Evolutionary conservation across 306 rosid genomes (phyloP).

Genomic region (Vicia sativa): DNA sequence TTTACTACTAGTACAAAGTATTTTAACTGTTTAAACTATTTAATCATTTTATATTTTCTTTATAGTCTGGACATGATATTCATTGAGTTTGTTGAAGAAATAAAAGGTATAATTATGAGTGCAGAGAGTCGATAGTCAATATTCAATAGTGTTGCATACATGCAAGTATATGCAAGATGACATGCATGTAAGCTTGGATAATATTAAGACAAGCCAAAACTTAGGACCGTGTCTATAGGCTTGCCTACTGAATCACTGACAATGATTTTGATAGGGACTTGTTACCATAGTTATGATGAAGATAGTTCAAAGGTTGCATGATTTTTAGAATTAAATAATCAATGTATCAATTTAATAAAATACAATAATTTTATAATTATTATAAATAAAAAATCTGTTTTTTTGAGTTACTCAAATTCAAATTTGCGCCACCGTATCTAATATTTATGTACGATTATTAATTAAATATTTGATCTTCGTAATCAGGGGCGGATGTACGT

Average conservation of each 20-base stretch:
- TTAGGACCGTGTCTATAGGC: constrained; percentile 56
- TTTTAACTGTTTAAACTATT: too few species aligned
- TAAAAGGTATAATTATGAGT: constrained; percentile 1
- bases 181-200: constrained; percentile 30
- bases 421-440: too few species aligned
- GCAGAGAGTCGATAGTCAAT: not conserved
- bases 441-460: too few species aligned
- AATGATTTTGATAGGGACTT: constrained; percentile 43
- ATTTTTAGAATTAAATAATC: not conserved
- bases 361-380: too few species aligned
- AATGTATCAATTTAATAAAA: not conserved
- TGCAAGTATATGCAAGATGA: constrained; percentile 8
- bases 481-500: too few species aligned
- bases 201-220: constrained; percentile 47
- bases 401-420: too few species aligned
- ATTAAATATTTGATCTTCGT: too few species aligned
- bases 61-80: not conserved
- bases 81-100: constrained; percentile 1
- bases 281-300: constrained; percentile 16
- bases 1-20: too few species aligned
- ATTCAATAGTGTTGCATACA: not conserved
- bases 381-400: too few species aligned
- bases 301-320: constrained; percentile 15
- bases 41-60: not conserved
- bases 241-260: constrained; percentile 42